A percentile compares a stretch with the other conserved stretches of the same genome.
Evolutionary conservation across 441 rosid species (phyloP).

Genomic region (Dalechampia spathulata): DNA sequence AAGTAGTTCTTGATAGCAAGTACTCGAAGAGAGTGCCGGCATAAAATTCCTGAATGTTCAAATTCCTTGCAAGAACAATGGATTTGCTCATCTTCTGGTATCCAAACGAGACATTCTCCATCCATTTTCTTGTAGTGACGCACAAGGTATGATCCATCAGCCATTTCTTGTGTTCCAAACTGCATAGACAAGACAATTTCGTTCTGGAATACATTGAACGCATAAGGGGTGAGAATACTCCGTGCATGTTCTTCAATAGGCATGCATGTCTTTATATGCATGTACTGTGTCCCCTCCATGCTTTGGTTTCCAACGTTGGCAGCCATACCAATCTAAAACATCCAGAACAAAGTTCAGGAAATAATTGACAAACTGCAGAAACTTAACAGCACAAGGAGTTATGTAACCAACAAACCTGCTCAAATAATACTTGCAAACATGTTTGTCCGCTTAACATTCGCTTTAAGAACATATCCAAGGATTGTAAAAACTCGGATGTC

Average conservation of each 20-base stretch:
- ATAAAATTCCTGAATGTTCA: constrained; percentile 68
- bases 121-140: constrained; percentile 82
- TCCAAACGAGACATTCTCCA: constrained; percentile 62
- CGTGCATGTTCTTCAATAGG: constrained; percentile 90
- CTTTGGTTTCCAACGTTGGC: constrained; percentile 36
- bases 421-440: constrained; percentile 64
- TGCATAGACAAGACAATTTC: constrained; percentile 74
- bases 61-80: constrained; percentile 93
- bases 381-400: background rate
- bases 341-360: constrained; percentile 16
- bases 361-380: constrained; percentile 7
- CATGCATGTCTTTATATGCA: constrained; percentile 54
- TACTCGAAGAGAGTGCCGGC: constrained; percentile 72
- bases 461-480: constrained; percentile 53
- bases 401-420: constrained; percentile 48
- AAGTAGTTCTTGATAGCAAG: constrained; percentile 62
- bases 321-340: constrained; percentile 45
- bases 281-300: constrained; percentile 34
- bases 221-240: constrained; percentile 63
- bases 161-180: constrained; percentile 69
- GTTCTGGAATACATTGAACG: constrained; percentile 62
- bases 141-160: constrained; percentile 67
- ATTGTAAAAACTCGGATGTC: constrained; percentile 55
- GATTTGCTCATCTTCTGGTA: constrained; percentile 66
- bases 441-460: constrained; percentile 46